Base-by-base conservation (phyloP, 768 basidiomycete species). In the Naganishia randhawae region DNA sequence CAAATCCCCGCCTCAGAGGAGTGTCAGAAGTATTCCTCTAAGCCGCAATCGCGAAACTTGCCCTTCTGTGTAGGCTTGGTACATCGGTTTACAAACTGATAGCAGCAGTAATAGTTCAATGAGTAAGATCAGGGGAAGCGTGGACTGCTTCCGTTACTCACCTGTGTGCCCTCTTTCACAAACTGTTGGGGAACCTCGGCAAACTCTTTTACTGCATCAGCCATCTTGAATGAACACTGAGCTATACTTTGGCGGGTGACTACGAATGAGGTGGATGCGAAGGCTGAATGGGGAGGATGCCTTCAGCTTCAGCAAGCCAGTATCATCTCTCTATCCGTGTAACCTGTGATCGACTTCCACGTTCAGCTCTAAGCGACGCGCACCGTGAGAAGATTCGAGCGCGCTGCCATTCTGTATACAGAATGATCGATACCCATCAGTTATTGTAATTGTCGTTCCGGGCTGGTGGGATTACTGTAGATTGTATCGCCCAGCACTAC, bases 1-100 rank as follows among this genome's bases (percentile, higher is more conserved):
- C 31, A 27, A 39, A 41, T 16, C 14, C 0, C 5, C 9, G 33
- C 7, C 17, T 32, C 25, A 45, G 61, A 62, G 22, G 50, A 10
- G 25, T 39, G 42, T 37, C 16, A 55, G 14, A 17, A 10, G 25
- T 9, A 42, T 11, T 32, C 16, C n/a, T 16, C 42, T 8, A 39
- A 9, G 13, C 4, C 54, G 25, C 22, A 25, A 19, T 27, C 10
- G 16, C n/a, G 53, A n/a, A n/a, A 19, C 82, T 64, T 35, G 96
- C 96, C 96, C 84, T 91, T 91, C 80, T 89, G 86, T 63, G 91
- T 91, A 69, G 96, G 96, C 83, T 99, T 99, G 68, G 93, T 95
- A 85, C 96, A 99, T 78, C 94, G 88, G 74, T 88, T 90, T 71
- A 99, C 83, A 84, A 99, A 98, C 96, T 98, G 75, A 39, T 37